Evolutionary conservation across 257 asterid species (phyloP).

Genomic region (Solanum pimpinellifolium): DNA sequence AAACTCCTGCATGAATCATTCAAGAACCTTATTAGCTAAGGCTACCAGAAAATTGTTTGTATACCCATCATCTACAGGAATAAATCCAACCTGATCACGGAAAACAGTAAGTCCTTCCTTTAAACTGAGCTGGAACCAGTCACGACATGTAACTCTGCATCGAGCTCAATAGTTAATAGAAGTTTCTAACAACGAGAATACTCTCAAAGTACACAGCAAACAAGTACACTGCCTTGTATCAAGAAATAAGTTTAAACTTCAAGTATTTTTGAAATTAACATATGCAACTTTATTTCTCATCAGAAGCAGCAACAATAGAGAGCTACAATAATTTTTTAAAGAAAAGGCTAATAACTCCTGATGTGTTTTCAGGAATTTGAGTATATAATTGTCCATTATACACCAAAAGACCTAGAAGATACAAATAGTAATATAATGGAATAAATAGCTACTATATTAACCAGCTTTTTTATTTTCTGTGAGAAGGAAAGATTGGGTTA

Average conservation of each 20-base stretch:
- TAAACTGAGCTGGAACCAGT: constrained; percentile 99
- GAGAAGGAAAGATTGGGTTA: background rate
- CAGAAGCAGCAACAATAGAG: background rate
- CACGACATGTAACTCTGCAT: constrained; percentile 97
- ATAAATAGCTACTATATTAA: background rate
- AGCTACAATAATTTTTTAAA: background rate
- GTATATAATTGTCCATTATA: background rate
- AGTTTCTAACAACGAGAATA: background rate
- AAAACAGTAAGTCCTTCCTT: constrained; percentile 98
- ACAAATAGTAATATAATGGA: background rate
- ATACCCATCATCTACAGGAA: background rate
- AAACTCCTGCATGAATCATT: constrained; percentile 41
- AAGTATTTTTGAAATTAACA: background rate
- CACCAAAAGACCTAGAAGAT: background rate
- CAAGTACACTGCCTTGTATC: background rate
- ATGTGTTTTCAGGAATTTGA: background rate
- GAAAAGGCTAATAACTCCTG: background rate
- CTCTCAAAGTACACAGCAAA: background rate
- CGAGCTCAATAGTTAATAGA: constrained; percentile 9
- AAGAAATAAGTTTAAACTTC: background rate
- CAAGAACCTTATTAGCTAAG: background rate
- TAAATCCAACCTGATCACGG: constrained; percentile 76
- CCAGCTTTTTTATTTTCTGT: background rate
- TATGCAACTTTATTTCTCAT: background rate
- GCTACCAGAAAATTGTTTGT: background rate